These are phyloP conservation scores for Globisporangium sylvaticum DNA, from an alignment of 352 stramenopile species.

Conservation along the genomic window DNA sequence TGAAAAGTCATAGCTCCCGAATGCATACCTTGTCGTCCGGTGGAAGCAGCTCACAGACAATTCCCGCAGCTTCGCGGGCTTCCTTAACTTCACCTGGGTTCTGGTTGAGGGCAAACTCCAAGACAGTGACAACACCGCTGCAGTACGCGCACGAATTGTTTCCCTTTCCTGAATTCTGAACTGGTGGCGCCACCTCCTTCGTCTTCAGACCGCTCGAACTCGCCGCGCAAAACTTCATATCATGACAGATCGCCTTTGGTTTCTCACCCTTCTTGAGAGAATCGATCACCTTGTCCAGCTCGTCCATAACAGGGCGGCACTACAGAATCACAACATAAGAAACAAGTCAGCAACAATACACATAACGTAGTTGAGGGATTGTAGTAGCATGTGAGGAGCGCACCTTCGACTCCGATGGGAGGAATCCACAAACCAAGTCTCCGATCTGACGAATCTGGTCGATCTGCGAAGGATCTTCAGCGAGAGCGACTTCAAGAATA, in stretches of 20 bases:
- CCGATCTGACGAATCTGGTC: conserved; percentile 56
- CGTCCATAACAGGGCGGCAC: conserved; percentile 58
- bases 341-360: conserved; percentile 12
- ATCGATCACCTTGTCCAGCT: conserved; percentile 60
- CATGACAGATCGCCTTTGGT: conserved; percentile 54
- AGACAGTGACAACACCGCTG: conserved; percentile 53
- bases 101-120: conserved; percentile 50
- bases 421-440: conserved; percentile 54
- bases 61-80: conserved; percentile 54
- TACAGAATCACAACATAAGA: conserved; percentile 19
- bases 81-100: conserved; percentile 60
- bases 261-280: conserved; percentile 61
- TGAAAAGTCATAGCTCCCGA: not conserved
- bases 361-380: not conserved
- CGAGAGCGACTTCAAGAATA: conserved; percentile 49
- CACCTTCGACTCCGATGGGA: conserved; percentile 62
- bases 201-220: not conserved
- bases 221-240: conserved; percentile 51
- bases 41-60: conserved; percentile 64
- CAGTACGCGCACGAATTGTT: conserved; percentile 60
- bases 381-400: not conserved
- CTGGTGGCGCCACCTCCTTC: not conserved
- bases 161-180: conserved; percentile 11
- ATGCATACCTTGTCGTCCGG: conserved; percentile 51
- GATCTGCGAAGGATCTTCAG: conserved; percentile 49